A percentile compares a stretch with the other conserved stretches of the same genome.
phyloP scores from a whole-genome alignment of 2,329 filamentous ascomycete genomes.

The Alternaria infectoria region DNA sequence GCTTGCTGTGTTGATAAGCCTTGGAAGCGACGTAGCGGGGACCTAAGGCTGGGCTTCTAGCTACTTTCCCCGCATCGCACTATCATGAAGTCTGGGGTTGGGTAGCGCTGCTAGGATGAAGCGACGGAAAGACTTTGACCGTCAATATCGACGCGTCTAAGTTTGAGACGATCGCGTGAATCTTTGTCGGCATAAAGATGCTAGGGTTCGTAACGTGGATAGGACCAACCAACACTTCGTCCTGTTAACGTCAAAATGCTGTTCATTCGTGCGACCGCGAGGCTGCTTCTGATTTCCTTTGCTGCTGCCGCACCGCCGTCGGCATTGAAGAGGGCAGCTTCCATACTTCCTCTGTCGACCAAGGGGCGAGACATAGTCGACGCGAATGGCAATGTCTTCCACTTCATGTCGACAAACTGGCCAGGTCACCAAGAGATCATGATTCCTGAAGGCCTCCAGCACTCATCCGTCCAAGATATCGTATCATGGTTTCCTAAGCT shows the following conservation, averaged over 20 bases:
- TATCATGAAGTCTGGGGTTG: neutral
- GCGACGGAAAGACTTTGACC: neutral
- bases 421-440: constrained; percentile 67
- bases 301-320: constrained; percentile 22
- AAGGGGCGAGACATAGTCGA: constrained; percentile 45
- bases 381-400: constrained; percentile 43
- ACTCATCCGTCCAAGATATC: constrained; percentile 63
- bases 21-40: neutral
- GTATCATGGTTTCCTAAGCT: constrained; percentile 64
- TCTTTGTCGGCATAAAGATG: neutral
- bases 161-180: neutral
- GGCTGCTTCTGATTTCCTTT: constrained; percentile 20
- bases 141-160: neutral
- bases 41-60: neutral
- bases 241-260: neutral
- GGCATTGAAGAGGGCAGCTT: constrained; percentile 20
- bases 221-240: neutral
- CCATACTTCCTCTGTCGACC: constrained; percentile 36
- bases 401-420: constrained; percentile 66
- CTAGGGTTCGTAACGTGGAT: too few relatives aligned
- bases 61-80: neutral
- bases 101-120: neutral
- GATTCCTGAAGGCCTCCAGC: constrained; percentile 69
- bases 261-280: neutral
- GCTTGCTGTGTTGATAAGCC: neutral